Evolutionary conservation across 768 basidiomycete species (phyloP).

Genomic region (Boletus rufocinnamomeus): DNA sequence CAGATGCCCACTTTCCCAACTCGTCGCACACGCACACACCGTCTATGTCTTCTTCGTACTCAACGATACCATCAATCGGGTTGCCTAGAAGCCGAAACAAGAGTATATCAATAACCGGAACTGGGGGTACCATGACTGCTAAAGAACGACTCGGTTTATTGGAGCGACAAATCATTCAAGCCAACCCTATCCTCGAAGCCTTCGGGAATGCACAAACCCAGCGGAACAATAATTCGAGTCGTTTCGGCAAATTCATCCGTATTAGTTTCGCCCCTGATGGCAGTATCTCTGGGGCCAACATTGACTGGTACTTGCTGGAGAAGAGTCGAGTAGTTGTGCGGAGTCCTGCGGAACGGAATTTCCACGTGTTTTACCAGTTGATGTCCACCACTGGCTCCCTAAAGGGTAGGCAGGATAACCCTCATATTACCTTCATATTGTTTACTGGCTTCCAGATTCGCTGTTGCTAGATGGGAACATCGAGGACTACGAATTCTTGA

Average conservation of each 20-base stretch:
- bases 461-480: conserved; percentile 73
- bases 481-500: conserved; percentile 88
- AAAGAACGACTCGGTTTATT: conserved; percentile 83
- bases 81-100: conserved; percentile 68
- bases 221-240: conserved; percentile 97
- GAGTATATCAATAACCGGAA: conserved; percentile 48
- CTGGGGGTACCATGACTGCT: conserved; percentile 50
- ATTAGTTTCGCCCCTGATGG: conserved; percentile 93
- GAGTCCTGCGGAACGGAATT: conserved; percentile 86
- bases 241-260: conserved; percentile 97
- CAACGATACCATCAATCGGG: conserved; percentile 63
- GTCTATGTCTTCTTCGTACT: conserved; percentile 55
- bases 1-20: conserved; percentile 62
- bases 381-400: conserved; percentile 73
- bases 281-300: conserved; percentile 95
- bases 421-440: conserved; percentile 4
- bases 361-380: conserved; percentile 97
- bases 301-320: conserved; percentile 98
- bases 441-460: conserved; percentile 47
- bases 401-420: conserved; percentile 51
- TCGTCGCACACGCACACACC: conserved; percentile 69
- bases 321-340: conserved; percentile 93
- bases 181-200: conserved; percentile 95
- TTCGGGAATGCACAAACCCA: conserved; percentile 99
- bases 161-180: conserved; percentile 95